A percentile compares a stretch with the other conserved stretches of the same genome.
These are phyloP conservation scores for Sclerotinia nivalis DNA, from an alignment of 2,329 filamentous ascomycete genomes.

Conservation along the genomic window DNA sequence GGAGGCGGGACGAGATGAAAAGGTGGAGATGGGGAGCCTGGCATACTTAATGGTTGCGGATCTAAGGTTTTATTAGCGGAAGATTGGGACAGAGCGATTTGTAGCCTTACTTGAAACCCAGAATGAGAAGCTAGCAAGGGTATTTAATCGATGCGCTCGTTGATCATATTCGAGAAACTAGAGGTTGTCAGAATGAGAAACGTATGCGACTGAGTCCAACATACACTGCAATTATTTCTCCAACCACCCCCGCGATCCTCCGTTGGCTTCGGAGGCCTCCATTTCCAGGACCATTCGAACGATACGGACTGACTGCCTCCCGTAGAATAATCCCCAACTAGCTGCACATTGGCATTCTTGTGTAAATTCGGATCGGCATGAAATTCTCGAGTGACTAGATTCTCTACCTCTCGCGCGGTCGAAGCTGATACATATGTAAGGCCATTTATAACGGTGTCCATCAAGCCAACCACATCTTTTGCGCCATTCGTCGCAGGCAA, in stretches of 20 bases:
- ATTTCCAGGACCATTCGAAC: constrained; percentile 97
- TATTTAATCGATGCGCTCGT: constrained; percentile 83
- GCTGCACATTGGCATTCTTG: constrained; percentile 92
- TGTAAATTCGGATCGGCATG: constrained; percentile 96
- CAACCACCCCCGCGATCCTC: constrained; percentile 90
- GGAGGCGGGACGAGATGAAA: constrained; percentile 72
- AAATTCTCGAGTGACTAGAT: constrained; percentile 90
- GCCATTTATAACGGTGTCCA: constrained; percentile 80
- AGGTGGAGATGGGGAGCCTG: constrained; percentile 68
- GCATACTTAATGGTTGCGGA: constrained; percentile 51
- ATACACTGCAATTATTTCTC: constrained; percentile 90
- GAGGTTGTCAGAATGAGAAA: constrained; percentile 29
- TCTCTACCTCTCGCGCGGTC: constrained; percentile 83
- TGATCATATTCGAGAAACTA: constrained; percentile 97
- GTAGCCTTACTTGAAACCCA: constrained; percentile 76
- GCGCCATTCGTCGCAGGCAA: constrained; percentile 49
- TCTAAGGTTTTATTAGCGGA: constrained; percentile 34
- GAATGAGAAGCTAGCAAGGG: constrained; percentile 89
- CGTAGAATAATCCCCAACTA: constrained; percentile 90
- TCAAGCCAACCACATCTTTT: constrained; percentile 50
- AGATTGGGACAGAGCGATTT: constrained; percentile 4
- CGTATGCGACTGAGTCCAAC: constrained; percentile 36
- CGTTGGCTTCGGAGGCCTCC: constrained; percentile 79
- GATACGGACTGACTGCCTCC: constrained; percentile 79
- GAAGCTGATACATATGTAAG: constrained; percentile 92